Evolutionary conservation across 2,329 filamentous ascomycete genomes (phyloP), one percentile per base, ranked within the genome.

Genomic region (Exophiala calicioides): DNA sequence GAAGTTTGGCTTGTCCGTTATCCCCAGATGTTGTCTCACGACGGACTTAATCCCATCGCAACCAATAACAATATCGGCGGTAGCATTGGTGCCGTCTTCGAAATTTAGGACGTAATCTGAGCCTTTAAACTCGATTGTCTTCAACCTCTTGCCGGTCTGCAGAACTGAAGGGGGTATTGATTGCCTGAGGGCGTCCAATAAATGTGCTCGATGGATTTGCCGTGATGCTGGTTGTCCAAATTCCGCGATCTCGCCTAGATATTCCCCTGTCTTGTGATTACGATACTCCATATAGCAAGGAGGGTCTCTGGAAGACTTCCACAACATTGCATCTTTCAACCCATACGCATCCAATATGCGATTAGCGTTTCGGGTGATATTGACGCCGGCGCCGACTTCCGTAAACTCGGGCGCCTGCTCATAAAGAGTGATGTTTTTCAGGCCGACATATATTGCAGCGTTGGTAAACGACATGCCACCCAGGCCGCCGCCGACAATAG

Each of bases 381-480:
- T 66, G 32, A 69, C 65, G 1, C 65, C 65, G 2, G 66, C 65
- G 5, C 67, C 67, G 21, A 69, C 65, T 47, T 68, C 66, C 9
- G 57, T 58, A 42, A 69, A 69, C 15, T 66, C 60, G 1, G 55
- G 42, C 3, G 67, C 65, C 53, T 67, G 64, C 36, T 69, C 67
- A 53, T 68, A 68, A 20, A 68, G 56, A 16, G 61, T 60, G 10
- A 67, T 53, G 5, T 65, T 59, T 30, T 60, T 60, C 18, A 63
- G 54, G 3, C 61, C 61, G 43, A 58, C 52, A 26, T 68, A 60
- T 2, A 68, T 58, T 13, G 65, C 65, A 29, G 64, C 65, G 33
- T 65, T 68, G 36, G 68, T 55, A 39, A 66, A 63, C 4, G 65
- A 58, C 53, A 70, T 60, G 23, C 67, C 67, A 19, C 63, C 65